Base-by-base conservation (phyloP, 2,329 filamentous ascomycete species). In the Claviceps citrina region DNA sequence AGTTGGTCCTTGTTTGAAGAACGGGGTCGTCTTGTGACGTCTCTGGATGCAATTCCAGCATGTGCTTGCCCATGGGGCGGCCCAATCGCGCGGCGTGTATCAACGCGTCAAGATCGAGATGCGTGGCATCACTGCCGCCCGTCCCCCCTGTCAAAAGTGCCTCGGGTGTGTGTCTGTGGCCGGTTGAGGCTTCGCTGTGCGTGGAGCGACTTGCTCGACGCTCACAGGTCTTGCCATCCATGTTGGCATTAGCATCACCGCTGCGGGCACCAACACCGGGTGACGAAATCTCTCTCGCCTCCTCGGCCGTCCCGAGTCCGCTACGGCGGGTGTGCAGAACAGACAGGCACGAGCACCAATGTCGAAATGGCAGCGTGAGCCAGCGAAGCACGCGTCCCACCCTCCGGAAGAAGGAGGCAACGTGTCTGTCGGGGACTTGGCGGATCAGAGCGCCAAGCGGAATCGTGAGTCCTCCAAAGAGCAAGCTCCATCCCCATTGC, bases 401-500 rank as follows among this genome's bases (percentile, higher is more conserved):
- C 5, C 43, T 36, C 5, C 47, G 43, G 43, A 61, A 60, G 1
- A 58, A 42, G 0, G 39, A 41, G 19, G 53, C 44, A 2, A 62
- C 54, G 13, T 54, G 48, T 2, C 49, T 44, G 19, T 66, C 63
- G 0, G 63, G 63, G 0, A 65, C 52, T 25, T 63, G 57, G 16
- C 63, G 59, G 15, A 66, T 60, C 36, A 64, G 40, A 0, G 61
- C 61, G 13, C 63, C 63, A 64, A 84, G 62, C 0, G 78, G 78
- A n/a, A 84, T 61, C 0, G 78, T 78, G 10, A 84, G 53, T 16
- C 72, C 62, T 22, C 81, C 81, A 22, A 84, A 68, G 1, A 83
- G 66, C 41, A 84, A 64, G 25, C 77, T 81, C 59, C 78, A 76
- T 6, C 66, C 79, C 81, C 81, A 84, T 46, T 83, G 75, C 5